Percentiles rank a stretch among this genome's conserved stretches.
phyloP scores from a whole-genome alignment of 2,329 filamentous ascomycete species.

The Beauveria bassiana region DNA sequence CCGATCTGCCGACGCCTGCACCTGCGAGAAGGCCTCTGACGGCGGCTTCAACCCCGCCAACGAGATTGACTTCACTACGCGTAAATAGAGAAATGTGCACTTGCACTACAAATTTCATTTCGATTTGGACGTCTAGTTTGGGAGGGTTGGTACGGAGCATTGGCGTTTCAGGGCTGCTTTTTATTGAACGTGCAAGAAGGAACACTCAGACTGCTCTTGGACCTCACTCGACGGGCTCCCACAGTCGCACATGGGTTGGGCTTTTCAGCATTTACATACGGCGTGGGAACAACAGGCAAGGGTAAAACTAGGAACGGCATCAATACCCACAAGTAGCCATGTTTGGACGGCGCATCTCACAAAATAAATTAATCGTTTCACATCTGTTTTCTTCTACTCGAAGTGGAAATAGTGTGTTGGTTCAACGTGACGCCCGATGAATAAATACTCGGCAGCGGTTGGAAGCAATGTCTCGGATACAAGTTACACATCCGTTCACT shows the following conservation, averaged over 20 bases:
- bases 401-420: no score
- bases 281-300: background rate
- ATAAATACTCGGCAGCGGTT: no score
- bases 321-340: background rate
- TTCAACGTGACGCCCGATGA: no score
- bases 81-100: constrained; percentile 29
- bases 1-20: constrained; percentile 64
- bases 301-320: background rate
- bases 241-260: background rate
- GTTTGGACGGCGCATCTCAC: background rate
- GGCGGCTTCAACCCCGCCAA: constrained; percentile 53
- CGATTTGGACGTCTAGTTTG: background rate
- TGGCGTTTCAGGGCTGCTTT: background rate
- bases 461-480: no score
- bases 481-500: no score
- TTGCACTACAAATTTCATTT: background rate
- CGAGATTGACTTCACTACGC: constrained; percentile 85
- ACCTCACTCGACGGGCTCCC: background rate
- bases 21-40: constrained; percentile 68
- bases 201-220: background rate
- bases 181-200: background rate
- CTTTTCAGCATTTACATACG: constrained; percentile 3
- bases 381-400: no score
- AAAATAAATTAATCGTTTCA: background rate
- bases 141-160: background rate